Percentiles rank a stretch among this genome's conserved stretches.
Conservation (phyloP, 768 basidiomycete genomes). For the Russula griseocarnosa region DNA sequence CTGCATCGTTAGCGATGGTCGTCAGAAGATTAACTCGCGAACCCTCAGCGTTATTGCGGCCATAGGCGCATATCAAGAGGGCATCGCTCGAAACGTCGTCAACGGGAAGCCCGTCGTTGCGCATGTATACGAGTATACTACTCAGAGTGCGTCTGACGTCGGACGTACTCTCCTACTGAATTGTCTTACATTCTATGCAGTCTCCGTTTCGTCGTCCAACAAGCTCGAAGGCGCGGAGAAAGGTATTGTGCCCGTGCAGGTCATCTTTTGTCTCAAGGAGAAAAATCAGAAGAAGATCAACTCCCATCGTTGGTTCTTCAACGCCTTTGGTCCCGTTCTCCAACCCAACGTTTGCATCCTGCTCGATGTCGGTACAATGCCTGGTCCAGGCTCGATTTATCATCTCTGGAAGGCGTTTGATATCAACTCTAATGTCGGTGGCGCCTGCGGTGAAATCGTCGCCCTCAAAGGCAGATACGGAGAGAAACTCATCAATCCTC, state of each 20-base stretch:
- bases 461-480: constrained; percentile 85
- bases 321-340: constrained; percentile 77
- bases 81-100: constrained; percentile 81
- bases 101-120: constrained; percentile 80
- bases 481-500: constrained; percentile 73
- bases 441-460: constrained; percentile 95
- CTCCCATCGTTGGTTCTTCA: constrained; percentile 94
- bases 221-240: constrained; percentile 78
- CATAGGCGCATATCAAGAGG: constrained; percentile 94
- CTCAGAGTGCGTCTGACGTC: constrained; percentile 60
- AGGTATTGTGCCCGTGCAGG: constrained; percentile 82
- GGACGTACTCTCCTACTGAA: background rate
- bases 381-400: constrained; percentile 84
- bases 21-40: constrained; percentile 78
- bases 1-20: constrained; percentile 85
- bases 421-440: constrained; percentile 84
- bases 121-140: constrained; percentile 92
- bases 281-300: constrained; percentile 97
- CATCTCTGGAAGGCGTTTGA: constrained; percentile 95
- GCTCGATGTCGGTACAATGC: constrained; percentile 83
- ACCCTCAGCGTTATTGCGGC: constrained; percentile 85
- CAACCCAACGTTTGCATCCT: constrained; percentile 90
- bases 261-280: constrained; percentile 90
- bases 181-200: constrained; percentile 37
- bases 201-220: constrained; percentile 75